Evolutionary conservation across 768 basidiomycete genomes (phyloP).

Genomic region (Cystobasidium ongulense): DNA sequence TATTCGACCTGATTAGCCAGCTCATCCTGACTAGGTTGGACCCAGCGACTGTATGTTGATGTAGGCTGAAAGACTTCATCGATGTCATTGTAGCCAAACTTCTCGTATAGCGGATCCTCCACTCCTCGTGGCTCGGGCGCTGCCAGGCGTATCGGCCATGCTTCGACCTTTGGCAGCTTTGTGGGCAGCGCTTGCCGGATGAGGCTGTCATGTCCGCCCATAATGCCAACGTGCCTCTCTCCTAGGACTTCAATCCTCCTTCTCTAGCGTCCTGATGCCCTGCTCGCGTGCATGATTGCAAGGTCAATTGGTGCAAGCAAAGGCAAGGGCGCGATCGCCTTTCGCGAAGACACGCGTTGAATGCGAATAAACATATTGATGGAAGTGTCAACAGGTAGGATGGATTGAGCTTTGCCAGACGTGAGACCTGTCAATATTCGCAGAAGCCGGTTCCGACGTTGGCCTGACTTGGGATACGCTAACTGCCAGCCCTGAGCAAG

Average conservation of each 20-base stretch:
- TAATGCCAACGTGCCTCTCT: not conserved
- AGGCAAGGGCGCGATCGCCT: too few relatives aligned
- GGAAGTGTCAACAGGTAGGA: too few relatives aligned
- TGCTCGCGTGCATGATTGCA: too few relatives aligned
- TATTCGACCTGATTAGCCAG: slow-evolving; percentile 91
- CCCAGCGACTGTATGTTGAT: slow-evolving; percentile 54
- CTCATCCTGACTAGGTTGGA: slow-evolving; percentile 91
- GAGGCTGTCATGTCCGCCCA: not conserved
- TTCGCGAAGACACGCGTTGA: too few relatives aligned
- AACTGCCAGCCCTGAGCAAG: too few relatives aligned
- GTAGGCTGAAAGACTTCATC: slow-evolving; percentile 6
- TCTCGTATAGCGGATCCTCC: not conserved
- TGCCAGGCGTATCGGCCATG: not conserved
- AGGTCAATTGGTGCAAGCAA: too few relatives aligned
- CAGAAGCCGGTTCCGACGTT: too few relatives aligned
- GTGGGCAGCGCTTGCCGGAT: slow-evolving; percentile 16
- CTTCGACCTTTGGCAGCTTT: slow-evolving; percentile 19
- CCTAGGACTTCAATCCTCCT: not conserved
- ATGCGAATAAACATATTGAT: too few relatives aligned
- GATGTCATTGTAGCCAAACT: slow-evolving; percentile 26
- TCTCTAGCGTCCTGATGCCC: not conserved
- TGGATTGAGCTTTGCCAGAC: too few relatives aligned
- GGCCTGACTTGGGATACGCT: too few relatives aligned
- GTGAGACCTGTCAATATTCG: too few relatives aligned
- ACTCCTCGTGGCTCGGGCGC: slow-evolving; percentile 3